A percentile compares a stretch with the other conserved stretches of the same genome.
These are phyloP conservation scores for Chlorella sp. DNA, from an alignment of 139 green algal genomes.

Conservation along the genomic window DNA sequence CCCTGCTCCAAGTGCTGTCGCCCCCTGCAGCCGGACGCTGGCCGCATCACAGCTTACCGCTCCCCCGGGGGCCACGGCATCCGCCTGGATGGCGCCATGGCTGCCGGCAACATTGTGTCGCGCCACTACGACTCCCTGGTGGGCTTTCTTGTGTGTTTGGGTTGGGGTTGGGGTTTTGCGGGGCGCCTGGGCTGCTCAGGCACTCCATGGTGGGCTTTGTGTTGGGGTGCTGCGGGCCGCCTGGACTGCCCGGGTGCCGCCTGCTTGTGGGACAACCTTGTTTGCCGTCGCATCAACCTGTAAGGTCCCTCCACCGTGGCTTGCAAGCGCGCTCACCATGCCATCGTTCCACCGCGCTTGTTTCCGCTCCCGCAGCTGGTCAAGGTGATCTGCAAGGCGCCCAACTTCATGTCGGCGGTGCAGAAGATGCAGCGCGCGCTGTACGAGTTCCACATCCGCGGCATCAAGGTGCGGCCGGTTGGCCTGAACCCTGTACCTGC, in stretches of 20 bases:
- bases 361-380: slow-evolving; percentile 53
- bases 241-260: too few species aligned
- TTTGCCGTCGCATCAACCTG: too few species aligned
- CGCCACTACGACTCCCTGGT: slow-evolving; percentile 90
- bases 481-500: not conserved
- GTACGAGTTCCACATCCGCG: slow-evolving; percentile 90
- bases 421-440: slow-evolving; percentile 91
- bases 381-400: slow-evolving; percentile 83
- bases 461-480: slow-evolving; percentile 70
- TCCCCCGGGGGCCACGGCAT: slow-evolving; percentile 88
- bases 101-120: slow-evolving; percentile 79
- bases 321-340: too few species aligned
- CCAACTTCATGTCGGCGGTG: slow-evolving; percentile 76
- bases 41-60: slow-evolving; percentile 82
- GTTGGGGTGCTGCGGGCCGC: not conserved
- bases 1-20: too few species aligned
- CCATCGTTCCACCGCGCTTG: not conserved
- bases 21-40: slow-evolving; percentile 80
- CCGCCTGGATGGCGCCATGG: slow-evolving; percentile 87
- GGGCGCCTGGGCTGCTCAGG: not conserved
- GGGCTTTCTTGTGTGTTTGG: not conserved
- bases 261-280: too few species aligned
- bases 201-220: not conserved
- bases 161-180: not conserved
- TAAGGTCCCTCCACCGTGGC: too few species aligned